Conservation (phyloP, 164 flowering plant species). For the Vitis cinerea region DNA sequence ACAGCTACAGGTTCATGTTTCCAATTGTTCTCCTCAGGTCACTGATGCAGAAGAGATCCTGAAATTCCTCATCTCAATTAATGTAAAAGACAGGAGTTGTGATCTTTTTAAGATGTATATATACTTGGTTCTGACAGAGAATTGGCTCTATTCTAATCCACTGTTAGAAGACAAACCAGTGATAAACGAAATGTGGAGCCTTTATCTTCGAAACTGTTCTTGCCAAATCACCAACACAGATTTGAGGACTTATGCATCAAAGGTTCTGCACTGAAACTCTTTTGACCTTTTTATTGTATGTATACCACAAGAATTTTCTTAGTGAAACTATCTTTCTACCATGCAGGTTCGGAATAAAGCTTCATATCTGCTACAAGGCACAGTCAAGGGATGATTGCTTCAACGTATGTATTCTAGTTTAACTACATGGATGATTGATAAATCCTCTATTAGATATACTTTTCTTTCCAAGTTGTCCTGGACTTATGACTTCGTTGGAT, state of each 20-base stretch:
- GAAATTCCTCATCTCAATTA: slow-evolving; percentile 42
- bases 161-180: slow-evolving; percentile 36
- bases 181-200: slow-evolving; percentile 54
- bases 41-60: slow-evolving; percentile 51
- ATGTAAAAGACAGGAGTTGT: slow-evolving; percentile 62
- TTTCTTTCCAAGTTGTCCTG: no score
- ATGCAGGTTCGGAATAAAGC: slow-evolving; percentile 84
- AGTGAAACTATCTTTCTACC: background rate
- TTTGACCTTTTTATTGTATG: background rate
- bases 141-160: slow-evolving; percentile 59
- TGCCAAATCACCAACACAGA: slow-evolving; percentile 72
- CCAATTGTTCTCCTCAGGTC: slow-evolving; percentile 28
- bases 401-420: background rate
- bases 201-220: slow-evolving; percentile 70
- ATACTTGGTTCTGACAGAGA: slow-evolving; percentile 61
- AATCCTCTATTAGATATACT: background rate
- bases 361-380: slow-evolving; percentile 68
- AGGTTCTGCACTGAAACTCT: slow-evolving; percentile 40
- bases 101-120: slow-evolving; percentile 62
- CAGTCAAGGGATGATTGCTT: slow-evolving; percentile 18
- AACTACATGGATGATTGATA: background rate
- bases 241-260: slow-evolving; percentile 70
- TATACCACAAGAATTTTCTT: background rate
- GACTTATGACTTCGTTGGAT: no score
- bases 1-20: background rate